phyloP scores from a whole-genome alignment of 306 rosid species.

The Gastrolobium bilobum region DNA sequence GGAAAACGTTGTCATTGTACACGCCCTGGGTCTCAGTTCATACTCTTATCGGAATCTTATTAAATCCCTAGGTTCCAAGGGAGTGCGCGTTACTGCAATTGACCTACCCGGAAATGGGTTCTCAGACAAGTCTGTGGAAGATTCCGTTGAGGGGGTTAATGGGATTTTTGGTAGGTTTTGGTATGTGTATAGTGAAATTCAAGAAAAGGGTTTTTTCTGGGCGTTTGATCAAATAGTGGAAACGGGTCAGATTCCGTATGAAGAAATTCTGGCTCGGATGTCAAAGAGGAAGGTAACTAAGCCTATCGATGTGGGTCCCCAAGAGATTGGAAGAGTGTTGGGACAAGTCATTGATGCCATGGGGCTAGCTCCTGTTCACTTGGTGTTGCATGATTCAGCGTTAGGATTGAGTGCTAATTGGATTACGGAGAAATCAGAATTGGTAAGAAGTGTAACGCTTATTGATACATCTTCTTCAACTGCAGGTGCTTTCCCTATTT shows the following conservation, averaged over 20 bases:
- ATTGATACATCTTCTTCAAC: conserved; percentile 64
- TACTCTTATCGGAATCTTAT: conserved; percentile 68
- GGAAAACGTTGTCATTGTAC: conserved; percentile 72
- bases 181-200: conserved; percentile 74
- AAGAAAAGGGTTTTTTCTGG: conserved; percentile 89
- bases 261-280: conserved; percentile 69
- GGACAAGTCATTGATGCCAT: conserved; percentile 74
- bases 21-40: conserved; percentile 80
- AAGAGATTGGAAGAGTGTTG: conserved; percentile 75
- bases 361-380: conserved; percentile 84
- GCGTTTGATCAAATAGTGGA: conserved; percentile 92
- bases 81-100: conserved; percentile 65
- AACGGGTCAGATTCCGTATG: conserved; percentile 95
- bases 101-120: conserved; percentile 94
- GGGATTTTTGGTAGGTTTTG: conserved; percentile 79
- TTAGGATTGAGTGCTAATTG: conserved; percentile 72
- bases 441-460: conserved; percentile 83
- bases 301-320: conserved; percentile 73
- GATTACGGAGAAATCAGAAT: conserved; percentile 70
- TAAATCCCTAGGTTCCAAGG: conserved; percentile 60
- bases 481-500: conserved; percentile 73
- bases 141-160: conserved; percentile 53
- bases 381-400: conserved; percentile 89
- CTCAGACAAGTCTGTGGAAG: conserved; percentile 73
- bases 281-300: conserved; percentile 63